Conservation (phyloP, 176 grass and related monocot species). For the Oryza longistaminata region DNA sequence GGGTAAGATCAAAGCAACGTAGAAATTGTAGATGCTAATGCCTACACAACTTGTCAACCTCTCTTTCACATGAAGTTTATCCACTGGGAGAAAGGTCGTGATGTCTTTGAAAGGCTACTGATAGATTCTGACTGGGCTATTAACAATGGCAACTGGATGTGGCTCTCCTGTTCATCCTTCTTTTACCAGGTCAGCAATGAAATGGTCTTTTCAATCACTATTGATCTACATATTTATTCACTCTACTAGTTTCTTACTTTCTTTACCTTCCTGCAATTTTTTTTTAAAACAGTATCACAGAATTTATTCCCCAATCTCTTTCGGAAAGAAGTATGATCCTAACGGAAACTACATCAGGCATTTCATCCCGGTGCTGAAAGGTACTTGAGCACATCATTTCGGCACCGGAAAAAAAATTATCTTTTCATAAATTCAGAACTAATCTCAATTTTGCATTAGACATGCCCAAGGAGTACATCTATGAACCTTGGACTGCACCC, state of each 20-base stretch:
- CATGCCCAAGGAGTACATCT: slow-evolving; percentile 93
- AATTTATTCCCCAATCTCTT: slow-evolving; percentile 89
- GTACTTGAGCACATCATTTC: slow-evolving; percentile 38
- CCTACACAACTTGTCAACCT: not conserved
- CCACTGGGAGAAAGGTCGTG: slow-evolving; percentile 93
- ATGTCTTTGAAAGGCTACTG: slow-evolving; percentile 84
- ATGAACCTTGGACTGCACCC: slow-evolving; percentile 92
- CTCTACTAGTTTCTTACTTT: slow-evolving; percentile 8
- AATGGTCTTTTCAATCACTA: not conserved
- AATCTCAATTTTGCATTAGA: slow-evolving; percentile 45
- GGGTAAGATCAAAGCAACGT: not conserved
- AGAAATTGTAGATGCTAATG: not conserved
- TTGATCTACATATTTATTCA: slow-evolving; percentile 16
- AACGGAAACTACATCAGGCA: slow-evolving; percentile 80
- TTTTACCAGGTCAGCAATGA: slow-evolving; percentile 67
- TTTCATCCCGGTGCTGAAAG: slow-evolving; percentile 86
- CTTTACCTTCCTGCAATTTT: not conserved
- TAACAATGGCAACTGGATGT: slow-evolving; percentile 92
- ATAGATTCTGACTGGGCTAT: slow-evolving; percentile 94
- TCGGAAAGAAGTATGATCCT: slow-evolving; percentile 94
- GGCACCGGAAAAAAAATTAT: not conserved
- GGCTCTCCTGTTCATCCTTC: slow-evolving; percentile 97
- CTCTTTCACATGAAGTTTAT: slow-evolving; percentile 65
- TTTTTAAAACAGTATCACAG: slow-evolving; percentile 59
- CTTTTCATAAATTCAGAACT: slow-evolving; percentile 2